Evolutionary conservation across 371 early-diverging fungal genomes (phyloP), one percentile per base, ranked within the genome.

Genomic region (Fennellomyces sp.): DNA sequence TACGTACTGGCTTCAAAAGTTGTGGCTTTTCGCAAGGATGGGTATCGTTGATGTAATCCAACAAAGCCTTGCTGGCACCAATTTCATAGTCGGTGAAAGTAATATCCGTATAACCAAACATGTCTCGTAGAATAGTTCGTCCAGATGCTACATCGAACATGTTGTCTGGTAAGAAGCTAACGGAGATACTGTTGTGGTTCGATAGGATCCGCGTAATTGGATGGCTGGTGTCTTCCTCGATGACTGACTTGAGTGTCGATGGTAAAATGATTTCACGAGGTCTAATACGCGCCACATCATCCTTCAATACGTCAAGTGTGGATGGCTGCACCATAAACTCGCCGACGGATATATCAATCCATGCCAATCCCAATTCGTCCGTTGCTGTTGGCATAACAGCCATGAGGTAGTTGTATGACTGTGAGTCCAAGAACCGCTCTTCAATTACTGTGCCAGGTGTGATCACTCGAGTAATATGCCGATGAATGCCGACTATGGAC

Each of bases 271-370:
- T 85, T 70, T 97, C 97, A 21, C 85, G 78, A 0, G 97, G 97
- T 23, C 88, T 81, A 38, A 97, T 92, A 26, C 94, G 86, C 3
- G 90, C 87, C 47, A 95, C 59, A 57, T 94, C 93, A 13, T 86
- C 80, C 5, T 73, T 70, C 12, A 97, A 75, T 0, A 70, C 62
- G 0, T 65, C 65, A 3, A 79, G 28, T 0, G 69, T 66, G 1
- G 89, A 81, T 12, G 76, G 67, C 60, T 89, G 80, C 30, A 91
- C 82, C 42, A 85, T 80, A 61, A 95, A 94, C 48, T 95, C 95
- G 26, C 98, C 98, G 1, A 95, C 94, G 0, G 93, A 88, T 36
- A 97, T 66, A 80, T 97, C 98, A 2, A 89, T 71, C 97, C 97
- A 97, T 2, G 96, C 89, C 38, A 97, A 70, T 3, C 94, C 93